These are phyloP conservation scores for Suhomyces anneliseae DNA, from an alignment of 1,139 yeast species.

Conservation along the genomic window DNA sequence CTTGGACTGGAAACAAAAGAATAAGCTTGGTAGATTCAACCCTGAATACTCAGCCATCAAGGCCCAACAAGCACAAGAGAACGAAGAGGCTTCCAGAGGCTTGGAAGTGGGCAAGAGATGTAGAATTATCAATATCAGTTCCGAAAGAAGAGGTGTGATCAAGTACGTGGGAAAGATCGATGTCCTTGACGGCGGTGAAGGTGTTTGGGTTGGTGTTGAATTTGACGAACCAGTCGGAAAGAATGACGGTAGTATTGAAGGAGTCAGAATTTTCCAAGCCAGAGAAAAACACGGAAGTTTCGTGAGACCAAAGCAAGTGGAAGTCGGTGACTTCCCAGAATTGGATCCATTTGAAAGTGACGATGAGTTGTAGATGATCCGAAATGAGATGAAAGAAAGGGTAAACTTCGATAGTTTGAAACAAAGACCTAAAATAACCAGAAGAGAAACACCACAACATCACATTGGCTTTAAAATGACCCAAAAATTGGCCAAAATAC, in stretches of 20 bases:
- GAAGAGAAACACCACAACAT: too few relatives aligned
- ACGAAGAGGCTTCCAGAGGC: slow-evolving; percentile 23
- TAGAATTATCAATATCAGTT: slow-evolving; percentile 42
- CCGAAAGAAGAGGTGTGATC: slow-evolving; percentile 68
- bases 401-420: too few relatives aligned
- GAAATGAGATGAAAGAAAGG: too few relatives aligned
- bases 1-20: slow-evolving; percentile 69
- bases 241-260: slow-evolving; percentile 43
- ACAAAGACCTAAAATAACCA: not conserved
- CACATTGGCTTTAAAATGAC: too few relatives aligned
- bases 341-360: slow-evolving; percentile 41
- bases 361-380: slow-evolving; percentile 23
- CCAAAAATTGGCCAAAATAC: too few relatives aligned
- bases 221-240: slow-evolving; percentile 53
- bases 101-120: slow-evolving; percentile 40
- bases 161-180: slow-evolving; percentile 67
- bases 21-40: slow-evolving; percentile 71
- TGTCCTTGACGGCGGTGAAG: slow-evolving; percentile 49
- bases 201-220: slow-evolving; percentile 49
- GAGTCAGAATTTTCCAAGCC: slow-evolving; percentile 35
- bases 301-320: slow-evolving; percentile 49
- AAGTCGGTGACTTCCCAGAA: slow-evolving; percentile 55
- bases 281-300: slow-evolving; percentile 49
- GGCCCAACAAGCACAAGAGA: slow-evolving; percentile 22
- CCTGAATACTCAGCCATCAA: slow-evolving; percentile 44